phyloP scores from a whole-genome alignment of 2,329 filamentous ascomycete genomes.

The Byssothecium circinans region DNA sequence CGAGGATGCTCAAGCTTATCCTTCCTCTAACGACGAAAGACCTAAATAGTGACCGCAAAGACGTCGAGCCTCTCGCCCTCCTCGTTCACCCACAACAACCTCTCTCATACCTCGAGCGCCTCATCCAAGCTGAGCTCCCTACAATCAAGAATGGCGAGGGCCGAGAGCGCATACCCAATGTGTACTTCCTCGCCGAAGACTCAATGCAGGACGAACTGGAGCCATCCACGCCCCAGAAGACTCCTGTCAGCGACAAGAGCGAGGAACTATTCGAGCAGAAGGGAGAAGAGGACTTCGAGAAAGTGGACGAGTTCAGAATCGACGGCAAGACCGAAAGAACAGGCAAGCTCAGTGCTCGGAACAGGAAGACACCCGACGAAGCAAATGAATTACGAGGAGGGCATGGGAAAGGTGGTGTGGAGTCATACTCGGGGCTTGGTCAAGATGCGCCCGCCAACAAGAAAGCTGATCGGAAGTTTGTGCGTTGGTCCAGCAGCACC shows the following conservation, averaged over 20 bases:
- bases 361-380: conserved; percentile 32
- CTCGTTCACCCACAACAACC: conserved; percentile 89
- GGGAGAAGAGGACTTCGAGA: conserved; percentile 47
- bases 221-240: conserved; percentile 25
- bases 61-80: conserved; percentile 81
- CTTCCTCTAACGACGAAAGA: conserved; percentile 70
- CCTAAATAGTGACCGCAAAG: conserved; percentile 62
- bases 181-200: conserved; percentile 81
- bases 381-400: conserved; percentile 49
- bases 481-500: conserved; percentile 84
- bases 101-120: conserved; percentile 82
- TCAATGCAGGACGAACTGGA: conserved; percentile 61
- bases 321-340: conserved; percentile 53
- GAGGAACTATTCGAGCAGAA: conserved; percentile 27
- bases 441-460: conserved; percentile 54
- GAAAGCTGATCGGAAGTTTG: conserved; percentile 64
- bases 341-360: conserved; percentile 40
- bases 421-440: conserved; percentile 71
- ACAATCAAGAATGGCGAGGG: conserved; percentile 63
- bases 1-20: conserved; percentile 76
- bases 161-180: conserved; percentile 69
- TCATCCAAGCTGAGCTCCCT: conserved; percentile 86
- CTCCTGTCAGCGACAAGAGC: conserved; percentile 29
- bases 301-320: conserved; percentile 54
- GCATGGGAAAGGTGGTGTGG: conserved; percentile 61